These are phyloP conservation scores for Magnolia changhungtana DNA, from an alignment of 164 flowering plant genomes.

Conservation along the genomic window DNA sequence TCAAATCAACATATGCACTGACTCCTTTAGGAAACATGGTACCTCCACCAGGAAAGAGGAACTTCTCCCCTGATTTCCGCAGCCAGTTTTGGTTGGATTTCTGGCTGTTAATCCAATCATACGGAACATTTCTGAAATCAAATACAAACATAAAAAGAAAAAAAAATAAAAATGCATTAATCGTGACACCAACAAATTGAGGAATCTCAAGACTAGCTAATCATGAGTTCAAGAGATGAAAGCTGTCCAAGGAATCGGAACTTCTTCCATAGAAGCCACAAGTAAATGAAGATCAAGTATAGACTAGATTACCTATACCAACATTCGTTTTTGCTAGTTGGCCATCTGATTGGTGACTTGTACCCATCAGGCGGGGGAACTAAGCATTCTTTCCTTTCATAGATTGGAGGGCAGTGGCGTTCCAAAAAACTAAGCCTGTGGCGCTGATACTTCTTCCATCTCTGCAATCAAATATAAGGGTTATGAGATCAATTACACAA, in stretches of 20 bases:
- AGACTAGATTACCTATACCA: constrained; percentile 78
- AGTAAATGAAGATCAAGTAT: neutral
- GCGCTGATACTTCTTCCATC: constrained; percentile 78
- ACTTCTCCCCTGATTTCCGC: constrained; percentile 86
- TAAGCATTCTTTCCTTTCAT: constrained; percentile 84
- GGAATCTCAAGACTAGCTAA: neutral
- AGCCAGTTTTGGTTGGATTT: constrained; percentile 96
- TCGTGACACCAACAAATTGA: neutral
- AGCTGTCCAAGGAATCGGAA: neutral
- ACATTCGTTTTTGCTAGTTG: constrained; percentile 82
- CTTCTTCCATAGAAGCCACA: neutral
- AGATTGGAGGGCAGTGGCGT: constrained; percentile 91
- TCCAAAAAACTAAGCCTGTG: constrained; percentile 87
- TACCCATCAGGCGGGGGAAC: constrained; percentile 94
- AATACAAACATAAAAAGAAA: neutral
- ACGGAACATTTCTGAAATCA: constrained; percentile 82
- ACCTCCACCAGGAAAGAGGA: constrained; percentile 96
- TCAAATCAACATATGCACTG: constrained; percentile 78
- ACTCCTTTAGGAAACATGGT: constrained; percentile 98
- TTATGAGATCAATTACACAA: neutral
- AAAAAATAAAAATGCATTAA: neutral
- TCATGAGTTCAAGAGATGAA: neutral
- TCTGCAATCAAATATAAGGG: constrained; percentile 34
- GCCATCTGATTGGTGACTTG: constrained; percentile 90
- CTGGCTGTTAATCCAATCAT: constrained; percentile 98